Conservation (phyloP, 257 asterid genomes). For the Solanum paucissectum region DNA sequence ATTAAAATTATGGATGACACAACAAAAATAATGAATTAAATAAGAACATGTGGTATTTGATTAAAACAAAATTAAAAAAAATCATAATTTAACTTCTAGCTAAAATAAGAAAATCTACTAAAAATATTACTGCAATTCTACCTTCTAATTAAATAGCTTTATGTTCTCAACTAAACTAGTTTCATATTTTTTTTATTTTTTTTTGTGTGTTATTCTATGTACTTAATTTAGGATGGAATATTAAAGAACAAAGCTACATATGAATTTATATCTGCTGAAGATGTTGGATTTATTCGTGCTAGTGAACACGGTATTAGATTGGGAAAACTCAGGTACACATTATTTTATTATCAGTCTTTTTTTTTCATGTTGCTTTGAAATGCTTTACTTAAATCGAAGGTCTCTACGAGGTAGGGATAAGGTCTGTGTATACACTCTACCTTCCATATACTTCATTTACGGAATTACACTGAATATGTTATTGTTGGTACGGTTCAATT, state of each 20-base stretch:
- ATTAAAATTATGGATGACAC: neutral
- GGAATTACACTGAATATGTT: neutral
- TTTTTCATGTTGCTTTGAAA: neutral
- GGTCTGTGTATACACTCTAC: neutral
- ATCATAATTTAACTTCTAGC: too few species aligned
- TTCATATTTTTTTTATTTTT: too few species aligned
- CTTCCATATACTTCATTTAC: neutral
- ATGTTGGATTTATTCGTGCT: conserved; percentile 73
- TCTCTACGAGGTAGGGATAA: neutral
- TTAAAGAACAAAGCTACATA: conserved; percentile 71
- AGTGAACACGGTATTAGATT: conserved; percentile 77
- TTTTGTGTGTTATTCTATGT: neutral
- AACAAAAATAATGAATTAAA: neutral
- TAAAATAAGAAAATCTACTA: too few species aligned
- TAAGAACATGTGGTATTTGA: too few species aligned
- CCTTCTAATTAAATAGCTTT: too few species aligned
- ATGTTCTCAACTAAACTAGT: too few species aligned
- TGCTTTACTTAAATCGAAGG: neutral
- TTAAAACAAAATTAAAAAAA: too few species aligned
- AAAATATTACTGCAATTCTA: too few species aligned
- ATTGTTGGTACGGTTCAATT: neutral
- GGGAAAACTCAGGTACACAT: conserved; percentile 77
- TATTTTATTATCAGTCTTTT: neutral
- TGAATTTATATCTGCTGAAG: conserved; percentile 84
- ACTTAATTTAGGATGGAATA: conserved; percentile 63